A percentile compares a stretch with the other conserved stretches of the same genome.
phyloP scores from a whole-genome alignment of 2,329 filamentous ascomycete genomes.

The Diaporthe batatas region DNA sequence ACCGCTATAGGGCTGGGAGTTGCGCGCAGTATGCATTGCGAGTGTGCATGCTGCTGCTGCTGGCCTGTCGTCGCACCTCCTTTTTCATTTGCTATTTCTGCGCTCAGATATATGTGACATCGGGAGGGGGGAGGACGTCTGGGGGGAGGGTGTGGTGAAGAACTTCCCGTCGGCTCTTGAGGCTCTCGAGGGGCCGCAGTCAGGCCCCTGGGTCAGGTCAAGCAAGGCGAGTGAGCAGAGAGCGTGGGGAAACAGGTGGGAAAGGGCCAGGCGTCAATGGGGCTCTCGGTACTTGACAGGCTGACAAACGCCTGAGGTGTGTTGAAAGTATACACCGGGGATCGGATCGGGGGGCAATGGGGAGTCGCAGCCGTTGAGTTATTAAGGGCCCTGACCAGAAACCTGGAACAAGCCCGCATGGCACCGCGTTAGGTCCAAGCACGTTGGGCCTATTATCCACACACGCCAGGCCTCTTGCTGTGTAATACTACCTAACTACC shows the following conservation, averaged over 20 bases:
- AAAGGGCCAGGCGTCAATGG: neutral
- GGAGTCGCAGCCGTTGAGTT: neutral
- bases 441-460: neutral
- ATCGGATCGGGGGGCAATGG: neutral
- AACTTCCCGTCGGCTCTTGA: constrained; percentile 14
- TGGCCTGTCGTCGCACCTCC: constrained; percentile 12
- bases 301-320: neutral
- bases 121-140: neutral
- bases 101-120: neutral
- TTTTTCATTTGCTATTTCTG: neutral
- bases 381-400: constrained; percentile 23
- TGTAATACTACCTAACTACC: neutral
- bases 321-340: constrained; percentile 12
- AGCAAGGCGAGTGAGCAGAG: neutral
- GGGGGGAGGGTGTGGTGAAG: neutral
- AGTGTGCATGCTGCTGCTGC: neutral
- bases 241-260: constrained; percentile 7
- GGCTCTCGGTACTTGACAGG: constrained; percentile 17
- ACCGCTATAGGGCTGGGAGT: neutral
- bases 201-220: neutral
- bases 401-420: constrained; percentile 28
- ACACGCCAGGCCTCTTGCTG: neutral
- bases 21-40: neutral
- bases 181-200: neutral
- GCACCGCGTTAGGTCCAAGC: constrained; percentile 22